Evolutionary conservation across 345 rosid genomes (phyloP).

Genomic region (Noccaea bulbosa): DNA sequence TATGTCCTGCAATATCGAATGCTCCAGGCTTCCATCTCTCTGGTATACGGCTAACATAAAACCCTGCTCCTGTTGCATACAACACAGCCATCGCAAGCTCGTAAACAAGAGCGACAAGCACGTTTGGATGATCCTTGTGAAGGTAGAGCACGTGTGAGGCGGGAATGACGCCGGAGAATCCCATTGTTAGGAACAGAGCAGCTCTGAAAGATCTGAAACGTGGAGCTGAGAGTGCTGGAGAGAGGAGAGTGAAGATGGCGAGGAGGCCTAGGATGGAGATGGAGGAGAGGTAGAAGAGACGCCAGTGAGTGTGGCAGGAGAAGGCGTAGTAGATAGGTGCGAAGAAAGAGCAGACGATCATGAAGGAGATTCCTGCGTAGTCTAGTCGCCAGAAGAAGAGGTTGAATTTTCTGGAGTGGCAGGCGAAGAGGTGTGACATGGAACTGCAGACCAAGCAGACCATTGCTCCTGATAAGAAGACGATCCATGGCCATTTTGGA

Average conservation of each 20-base stretch:
- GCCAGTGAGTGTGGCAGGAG: conserved; percentile 67
- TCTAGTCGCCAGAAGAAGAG: conserved; percentile 95
- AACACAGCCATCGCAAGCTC: conserved; percentile 83
- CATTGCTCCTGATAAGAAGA: conserved; percentile 87
- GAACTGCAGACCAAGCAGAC: conserved; percentile 84
- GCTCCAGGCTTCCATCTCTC: conserved; percentile 94
- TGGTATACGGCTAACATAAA: conserved; percentile 74
- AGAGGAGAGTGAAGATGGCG: conserved; percentile 75
- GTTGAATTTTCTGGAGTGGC: conserved; percentile 73
- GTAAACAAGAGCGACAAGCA: conserved; percentile 57
- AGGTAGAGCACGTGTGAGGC: conserved; percentile 77
- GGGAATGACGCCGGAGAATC: conserved; percentile 80
- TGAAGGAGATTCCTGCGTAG: conserved; percentile 89
- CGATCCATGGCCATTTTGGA: conserved; percentile 92
- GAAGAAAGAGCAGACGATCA: conserved; percentile 89
- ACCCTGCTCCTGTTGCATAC: conserved; percentile 70
- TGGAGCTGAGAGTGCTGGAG: conserved; percentile 67
- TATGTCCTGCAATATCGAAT: conserved; percentile 94
- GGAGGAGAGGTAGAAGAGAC: conserved; percentile 67
- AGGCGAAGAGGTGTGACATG: conserved; percentile 91
- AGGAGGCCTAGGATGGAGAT: conserved; percentile 69
- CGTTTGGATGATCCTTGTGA: conserved; percentile 68
- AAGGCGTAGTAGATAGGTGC: conserved; percentile 89
- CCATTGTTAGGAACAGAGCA: conserved; percentile 79
- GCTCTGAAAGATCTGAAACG: conserved; percentile 75